Conservation (phyloP, 2,329 filamentous ascomycete genomes). For the Samsoniella hepiali region DNA sequence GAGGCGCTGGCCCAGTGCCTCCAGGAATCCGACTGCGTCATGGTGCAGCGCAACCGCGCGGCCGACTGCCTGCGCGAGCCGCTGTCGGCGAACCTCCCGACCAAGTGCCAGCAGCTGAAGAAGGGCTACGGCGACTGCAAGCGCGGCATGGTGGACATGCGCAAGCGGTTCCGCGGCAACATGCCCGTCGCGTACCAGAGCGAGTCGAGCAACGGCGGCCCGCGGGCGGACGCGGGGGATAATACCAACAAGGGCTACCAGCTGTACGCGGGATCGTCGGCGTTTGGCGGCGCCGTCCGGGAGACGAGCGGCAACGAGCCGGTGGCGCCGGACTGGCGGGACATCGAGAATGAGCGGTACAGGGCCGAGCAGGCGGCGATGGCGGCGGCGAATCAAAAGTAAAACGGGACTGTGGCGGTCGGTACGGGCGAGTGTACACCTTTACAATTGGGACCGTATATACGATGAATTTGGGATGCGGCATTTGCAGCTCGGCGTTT, state of each 20-base stretch:
- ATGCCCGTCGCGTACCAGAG: constrained; percentile 69
- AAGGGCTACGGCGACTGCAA: constrained; percentile 94
- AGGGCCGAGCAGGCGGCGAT: constrained; percentile 31
- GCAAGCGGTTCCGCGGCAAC: constrained; percentile 95
- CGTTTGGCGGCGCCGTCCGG: constrained; percentile 62
- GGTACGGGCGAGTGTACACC: neutral
- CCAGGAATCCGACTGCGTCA: constrained; percentile 93
- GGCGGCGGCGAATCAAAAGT: constrained; percentile 20
- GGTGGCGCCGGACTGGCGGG: constrained; percentile 58
- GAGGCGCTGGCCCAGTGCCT: constrained; percentile 91
- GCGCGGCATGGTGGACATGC: constrained; percentile 96
- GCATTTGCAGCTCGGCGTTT: constrained; percentile 13
- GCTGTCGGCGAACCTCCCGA: constrained; percentile 76
- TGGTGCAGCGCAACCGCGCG: constrained; percentile 82
- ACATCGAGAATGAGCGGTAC: constrained; percentile 62
- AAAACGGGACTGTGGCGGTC: neutral
- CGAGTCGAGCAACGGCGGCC: constrained; percentile 45
- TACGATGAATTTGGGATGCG: neutral
- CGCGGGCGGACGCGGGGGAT: constrained; percentile 44
- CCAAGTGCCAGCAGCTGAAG: constrained; percentile 86
- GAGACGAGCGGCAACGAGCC: constrained; percentile 66
- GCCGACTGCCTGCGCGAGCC: constrained; percentile 85
- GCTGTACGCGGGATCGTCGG: constrained; percentile 74
- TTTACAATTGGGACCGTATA: neutral
- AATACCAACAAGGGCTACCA: constrained; percentile 52